Base-by-base conservation (phyloP, 305 asterid genomes). In the Fraxinus baroniana region DNA sequence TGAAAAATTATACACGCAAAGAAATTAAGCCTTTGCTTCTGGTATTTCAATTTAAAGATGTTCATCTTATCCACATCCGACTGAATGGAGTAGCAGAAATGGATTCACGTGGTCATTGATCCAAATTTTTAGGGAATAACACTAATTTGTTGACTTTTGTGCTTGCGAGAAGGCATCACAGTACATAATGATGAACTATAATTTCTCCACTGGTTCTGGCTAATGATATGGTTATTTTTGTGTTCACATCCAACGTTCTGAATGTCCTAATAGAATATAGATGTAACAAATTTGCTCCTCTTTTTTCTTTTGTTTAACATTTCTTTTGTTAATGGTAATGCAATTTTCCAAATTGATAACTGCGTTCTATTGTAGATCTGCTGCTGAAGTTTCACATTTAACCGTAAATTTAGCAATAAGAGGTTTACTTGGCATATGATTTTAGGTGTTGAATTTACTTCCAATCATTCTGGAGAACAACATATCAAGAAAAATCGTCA, bases 371-470 rank as follows among this genome's bases (percentile, higher is more conserved):
- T 17, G 57, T 76, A 35, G 74, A 49, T 73, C 20, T 77, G 46
- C 44, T 49, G 33, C 26, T 80, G 37, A 60, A 44, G 24, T 36
- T 37, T 30, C 68, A 17, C 41, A 64, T 36, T 78, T 17, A 76
- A 3, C 62, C 79, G n/a, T 78, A 70, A 66, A 72, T 57, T 78
- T 75, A 80, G 57, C 74, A 44, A 32, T 32, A 49, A 55, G 24
- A 35, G 64, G 13, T 26, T 26, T 55, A 6, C 66, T 12, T 79
- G 24, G 46, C 76, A 36, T 85, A 35, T 79, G 78, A 75, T 78
- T 87, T 78, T 88, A 90, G 93, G 89, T 84, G 80, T 78, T 79
- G 79, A 80, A 60, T 82, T 87, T 78, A 74, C 76, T 80, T 49
- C 87, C 62, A 64, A 74, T 22, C 44, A 75, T 72, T 82, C 83